Evolutionary conservation across 371 early-diverging fungal species (phyloP).

Genomic region (Catenaria anguillulae): DNA sequence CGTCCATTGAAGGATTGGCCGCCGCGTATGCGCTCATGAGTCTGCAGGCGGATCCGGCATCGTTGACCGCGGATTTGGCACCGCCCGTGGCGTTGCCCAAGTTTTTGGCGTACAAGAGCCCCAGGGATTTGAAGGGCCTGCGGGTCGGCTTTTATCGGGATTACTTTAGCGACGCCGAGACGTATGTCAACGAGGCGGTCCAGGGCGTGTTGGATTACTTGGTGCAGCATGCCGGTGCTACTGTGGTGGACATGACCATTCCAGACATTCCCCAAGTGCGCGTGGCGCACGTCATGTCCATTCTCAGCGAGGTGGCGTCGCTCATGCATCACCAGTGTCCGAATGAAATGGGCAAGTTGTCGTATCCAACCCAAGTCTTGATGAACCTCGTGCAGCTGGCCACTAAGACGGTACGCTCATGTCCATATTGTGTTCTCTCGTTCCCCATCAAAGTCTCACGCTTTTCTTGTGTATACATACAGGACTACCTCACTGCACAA

Average conservation of each 20-base stretch:
- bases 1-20: slow-evolving; percentile 45
- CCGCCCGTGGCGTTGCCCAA: slow-evolving; percentile 17
- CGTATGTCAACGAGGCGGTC: slow-evolving; percentile 29
- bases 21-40: slow-evolving; percentile 43
- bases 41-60: slow-evolving; percentile 19
- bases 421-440: too few relatives aligned
- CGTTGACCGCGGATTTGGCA: slow-evolving; percentile 11
- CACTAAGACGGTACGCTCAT: too few relatives aligned
- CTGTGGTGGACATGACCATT: slow-evolving; percentile 42
- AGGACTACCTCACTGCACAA: slow-evolving; percentile 39
- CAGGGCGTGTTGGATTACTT: slow-evolving; percentile 25
- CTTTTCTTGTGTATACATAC: too few relatives aligned
- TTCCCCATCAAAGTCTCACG: too few relatives aligned
- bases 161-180: slow-evolving; percentile 32
- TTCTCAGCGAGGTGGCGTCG: slow-evolving; percentile 41
- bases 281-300: slow-evolving; percentile 46
- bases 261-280: slow-evolving; percentile 39
- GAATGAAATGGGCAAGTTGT: background rate
- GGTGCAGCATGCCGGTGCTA: slow-evolving; percentile 36
- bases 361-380: background rate
- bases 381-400: background rate
- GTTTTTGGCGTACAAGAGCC: background rate
- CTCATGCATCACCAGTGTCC: slow-evolving; percentile 14
- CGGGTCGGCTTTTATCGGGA: slow-evolving; percentile 35
- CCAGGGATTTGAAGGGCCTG: slow-evolving; percentile 22